Evolutionary conservation across 148 eudicot species (phyloP).

Genomic region (Pharnaceum exiguum): DNA sequence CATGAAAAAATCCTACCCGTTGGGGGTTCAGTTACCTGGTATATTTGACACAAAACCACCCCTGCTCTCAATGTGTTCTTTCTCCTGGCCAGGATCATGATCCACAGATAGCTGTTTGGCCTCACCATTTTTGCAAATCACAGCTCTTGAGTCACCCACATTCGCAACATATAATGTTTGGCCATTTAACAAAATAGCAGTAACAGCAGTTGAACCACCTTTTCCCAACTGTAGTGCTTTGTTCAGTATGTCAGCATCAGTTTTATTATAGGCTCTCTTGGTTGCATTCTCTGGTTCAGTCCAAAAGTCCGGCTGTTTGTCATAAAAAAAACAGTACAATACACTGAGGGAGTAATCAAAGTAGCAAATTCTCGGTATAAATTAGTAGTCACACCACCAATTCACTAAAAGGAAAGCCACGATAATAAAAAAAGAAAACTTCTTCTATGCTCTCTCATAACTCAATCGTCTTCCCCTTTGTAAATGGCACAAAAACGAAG

Average conservation of each 20-base stretch:
- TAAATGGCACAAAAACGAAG: too few relatives aligned
- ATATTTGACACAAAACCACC: conserved; percentile 37
- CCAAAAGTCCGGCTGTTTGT: conserved; percentile 56
- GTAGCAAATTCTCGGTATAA: too few relatives aligned
- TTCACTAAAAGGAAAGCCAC: too few relatives aligned
- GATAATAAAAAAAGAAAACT: too few relatives aligned
- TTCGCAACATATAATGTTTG: conserved; percentile 56
- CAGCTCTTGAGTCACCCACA: conserved; percentile 75
- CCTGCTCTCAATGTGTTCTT: conserved; percentile 26
- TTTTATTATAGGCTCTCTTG: conserved; percentile 44
- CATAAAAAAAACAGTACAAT: neutral
- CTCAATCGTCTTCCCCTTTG: too few relatives aligned
- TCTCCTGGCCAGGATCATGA: conserved; percentile 50
- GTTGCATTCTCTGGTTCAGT: conserved; percentile 42
- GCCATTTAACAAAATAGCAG: conserved; percentile 61
- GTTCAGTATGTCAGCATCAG: conserved; percentile 48
- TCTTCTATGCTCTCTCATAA: too few relatives aligned
- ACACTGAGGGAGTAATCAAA: neutral
- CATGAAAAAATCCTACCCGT: neutral
- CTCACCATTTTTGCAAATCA: conserved; percentile 42
- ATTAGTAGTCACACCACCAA: too few relatives aligned
- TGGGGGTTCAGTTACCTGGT: conserved; percentile 23
- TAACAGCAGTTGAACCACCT: conserved; percentile 84
- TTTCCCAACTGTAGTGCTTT: conserved; percentile 34
- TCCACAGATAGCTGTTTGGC: conserved; percentile 55